Conservation (phyloP, 2,329 filamentous ascomycete genomes). For the Aureobasidium pullulans region DNA sequence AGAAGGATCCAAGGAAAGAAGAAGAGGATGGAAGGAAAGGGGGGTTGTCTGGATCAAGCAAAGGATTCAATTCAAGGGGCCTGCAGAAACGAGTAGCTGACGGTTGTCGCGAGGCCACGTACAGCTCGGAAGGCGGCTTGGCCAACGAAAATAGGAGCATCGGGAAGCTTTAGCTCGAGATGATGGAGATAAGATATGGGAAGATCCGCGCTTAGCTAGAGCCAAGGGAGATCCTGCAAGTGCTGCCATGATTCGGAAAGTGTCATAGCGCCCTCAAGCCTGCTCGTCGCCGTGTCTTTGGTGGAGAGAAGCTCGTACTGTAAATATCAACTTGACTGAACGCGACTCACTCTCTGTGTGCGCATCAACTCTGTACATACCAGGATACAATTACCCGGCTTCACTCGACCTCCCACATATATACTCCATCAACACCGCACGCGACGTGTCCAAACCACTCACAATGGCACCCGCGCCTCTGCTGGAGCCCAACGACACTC, state of each 20-base stretch:
- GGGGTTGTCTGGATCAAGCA: neutral
- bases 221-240: too few relatives aligned
- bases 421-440: neutral
- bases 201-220: neutral
- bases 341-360: neutral
- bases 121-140: constrained; percentile 3
- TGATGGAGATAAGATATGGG: neutral
- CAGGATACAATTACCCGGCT: too few relatives aligned
- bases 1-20: constrained; percentile 3
- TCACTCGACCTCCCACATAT: neutral
- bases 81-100: neutral
- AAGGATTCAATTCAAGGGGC: constrained; percentile 1
- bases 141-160: neutral
- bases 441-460: neutral
- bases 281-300: neutral
- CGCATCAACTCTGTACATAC: neutral
- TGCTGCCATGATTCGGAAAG: neutral
- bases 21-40: constrained; percentile 1
- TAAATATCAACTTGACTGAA: neutral
- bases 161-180: neutral
- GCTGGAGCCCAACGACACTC: constrained; percentile 20
- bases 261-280: neutral
- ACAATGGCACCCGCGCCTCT: constrained; percentile 26
- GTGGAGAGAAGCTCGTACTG: neutral
- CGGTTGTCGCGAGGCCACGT: constrained; percentile 2